These are phyloP conservation scores for Verruconis gallopava DNA, from an alignment of 2,329 filamentous ascomycete species.

Conservation along the genomic window DNA sequence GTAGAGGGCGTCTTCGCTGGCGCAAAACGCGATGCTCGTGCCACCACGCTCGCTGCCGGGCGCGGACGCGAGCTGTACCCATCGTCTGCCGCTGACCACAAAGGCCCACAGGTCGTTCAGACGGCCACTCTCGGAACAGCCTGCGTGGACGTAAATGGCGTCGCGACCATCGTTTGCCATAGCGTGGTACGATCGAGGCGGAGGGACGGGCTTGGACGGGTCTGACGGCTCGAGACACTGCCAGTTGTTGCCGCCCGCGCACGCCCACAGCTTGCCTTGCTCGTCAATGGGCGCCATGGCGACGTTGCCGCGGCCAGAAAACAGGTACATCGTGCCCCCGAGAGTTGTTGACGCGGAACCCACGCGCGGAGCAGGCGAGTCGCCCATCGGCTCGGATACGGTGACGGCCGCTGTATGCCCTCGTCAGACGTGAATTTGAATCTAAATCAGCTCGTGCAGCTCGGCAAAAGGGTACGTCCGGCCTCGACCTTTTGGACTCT, in stretches of 20 bases:
- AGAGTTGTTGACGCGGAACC: conserved; percentile 61
- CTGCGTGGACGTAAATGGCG: conserved; percentile 63
- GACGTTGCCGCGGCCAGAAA: conserved; percentile 61
- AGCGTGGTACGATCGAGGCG: conserved; percentile 58
- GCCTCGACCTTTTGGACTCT: no score
- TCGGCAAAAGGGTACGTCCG: no score
- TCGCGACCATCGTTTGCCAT: conserved; percentile 46
- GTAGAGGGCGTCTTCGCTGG: conserved; percentile 14
- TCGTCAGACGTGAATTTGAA: no score
- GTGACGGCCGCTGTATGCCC: no score
- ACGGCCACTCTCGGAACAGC: conserved; percentile 51
- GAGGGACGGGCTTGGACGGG: conserved; percentile 39
- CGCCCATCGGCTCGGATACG: no score
- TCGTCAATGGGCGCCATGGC: conserved; percentile 63
- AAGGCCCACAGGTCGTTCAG: conserved; percentile 39
- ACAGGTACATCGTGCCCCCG: conserved; percentile 61
- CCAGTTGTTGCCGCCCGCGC: conserved; percentile 56
- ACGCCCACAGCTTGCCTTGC: conserved; percentile 60
- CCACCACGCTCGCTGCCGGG: conserved; percentile 24
- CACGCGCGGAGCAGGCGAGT: conserved; percentile 56
- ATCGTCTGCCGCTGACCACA: conserved; percentile 34
- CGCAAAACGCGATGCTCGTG: conserved; percentile 32
- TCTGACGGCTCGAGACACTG: conserved; percentile 44
- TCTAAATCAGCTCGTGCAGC: no score
- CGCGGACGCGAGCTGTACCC: conserved; percentile 37